Evolutionary conservation across 768 basidiomycete species (phyloP), one percentile per base, ranked within the genome.

Genomic region (Agrocybe praecox): DNA sequence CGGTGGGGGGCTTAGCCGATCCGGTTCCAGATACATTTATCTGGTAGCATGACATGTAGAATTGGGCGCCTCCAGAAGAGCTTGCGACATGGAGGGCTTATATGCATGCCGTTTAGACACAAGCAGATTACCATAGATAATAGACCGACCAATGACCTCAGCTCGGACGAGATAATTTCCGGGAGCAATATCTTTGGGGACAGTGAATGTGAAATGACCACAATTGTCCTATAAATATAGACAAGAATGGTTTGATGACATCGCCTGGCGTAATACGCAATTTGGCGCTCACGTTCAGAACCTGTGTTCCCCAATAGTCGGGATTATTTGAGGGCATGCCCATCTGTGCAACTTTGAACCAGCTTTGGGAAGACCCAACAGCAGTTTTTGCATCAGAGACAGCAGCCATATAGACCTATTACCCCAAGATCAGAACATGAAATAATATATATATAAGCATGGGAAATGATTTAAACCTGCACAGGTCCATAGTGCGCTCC

Each of bases 121-220:
- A 7, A 34, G 40, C 6, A 24, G 11, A 46, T 21, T 5, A 5
- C 4, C 8, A 45, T 26, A 52, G 17, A 43, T 17, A 11, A 24
- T 2, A 14, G 26, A 61, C 75, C 55, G 47, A 78, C 79, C 78
- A 65, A 92, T 85, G 67, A 92, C 86, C 69, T 92, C 90, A 64
- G 89, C 83, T 0, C 90, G 87, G 63, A 90, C 69, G 57, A 92
- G 75, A 66, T 92, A 91, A 62, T 87, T 81, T 10, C 90, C 90
- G 2, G 86, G 72, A 6, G 82, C 74, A 49, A 92, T 69, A 43
- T 78, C 77, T 15, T 73, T 62, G 2, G 84, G 85, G 43, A 86
- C 70, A 42, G 72, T 80, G 74, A 83, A 80, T 2, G 77, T 79
- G 63, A 71, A 81, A 64, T 81, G 80, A 17, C 80, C 81, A 55